Evolutionary conservation across 208 protist genomes (phyloP).

Genomic region (Trypanosoma grayi): DNA sequence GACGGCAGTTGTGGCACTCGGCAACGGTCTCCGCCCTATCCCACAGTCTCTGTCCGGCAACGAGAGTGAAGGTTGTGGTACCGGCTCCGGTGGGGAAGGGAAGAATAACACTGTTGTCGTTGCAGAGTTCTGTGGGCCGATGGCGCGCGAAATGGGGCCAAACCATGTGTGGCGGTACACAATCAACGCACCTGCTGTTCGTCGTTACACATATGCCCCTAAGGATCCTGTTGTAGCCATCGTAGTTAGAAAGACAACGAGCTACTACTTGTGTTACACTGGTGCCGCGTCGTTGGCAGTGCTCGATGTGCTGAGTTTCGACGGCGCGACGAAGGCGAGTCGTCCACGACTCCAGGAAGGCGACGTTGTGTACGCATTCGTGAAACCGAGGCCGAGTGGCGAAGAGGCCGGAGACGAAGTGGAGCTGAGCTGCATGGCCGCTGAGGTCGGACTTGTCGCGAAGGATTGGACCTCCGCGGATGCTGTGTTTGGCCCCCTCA

Average conservation of each 20-base stretch:
- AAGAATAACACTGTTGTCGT: conserved; percentile 33
- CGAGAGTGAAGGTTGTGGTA: not conserved
- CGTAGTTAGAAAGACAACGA: conserved; percentile 47
- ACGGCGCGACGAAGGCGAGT: conserved; percentile 81
- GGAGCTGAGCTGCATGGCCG: conserved; percentile 74
- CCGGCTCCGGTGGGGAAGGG: not conserved
- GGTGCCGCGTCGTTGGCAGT: conserved; percentile 42
- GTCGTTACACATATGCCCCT: conserved; percentile 47
- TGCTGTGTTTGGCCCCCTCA: conserved; percentile 71
- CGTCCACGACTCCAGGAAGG: conserved; percentile 69
- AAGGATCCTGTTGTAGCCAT: conserved; percentile 77
- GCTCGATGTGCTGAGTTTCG: conserved; percentile 76
- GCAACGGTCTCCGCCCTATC: conserved; percentile 53
- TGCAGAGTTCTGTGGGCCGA: conserved; percentile 59
- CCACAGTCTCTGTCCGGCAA: not conserved
- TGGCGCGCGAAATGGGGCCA: conserved; percentile 26
- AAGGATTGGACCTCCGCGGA: conserved; percentile 85
- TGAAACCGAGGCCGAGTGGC: conserved; percentile 28
- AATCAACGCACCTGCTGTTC: conserved; percentile 45
- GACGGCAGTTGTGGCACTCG: conserved; percentile 54
- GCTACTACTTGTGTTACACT: conserved; percentile 70
- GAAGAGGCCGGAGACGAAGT: conserved; percentile 31
- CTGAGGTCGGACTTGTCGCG: conserved; percentile 61
- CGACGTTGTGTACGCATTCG: conserved; percentile 74
- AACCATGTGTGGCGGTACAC: conserved; percentile 36